Conservation (phyloP, 176 grass and related monocot species). For the Triticum timopheevii region DNA sequence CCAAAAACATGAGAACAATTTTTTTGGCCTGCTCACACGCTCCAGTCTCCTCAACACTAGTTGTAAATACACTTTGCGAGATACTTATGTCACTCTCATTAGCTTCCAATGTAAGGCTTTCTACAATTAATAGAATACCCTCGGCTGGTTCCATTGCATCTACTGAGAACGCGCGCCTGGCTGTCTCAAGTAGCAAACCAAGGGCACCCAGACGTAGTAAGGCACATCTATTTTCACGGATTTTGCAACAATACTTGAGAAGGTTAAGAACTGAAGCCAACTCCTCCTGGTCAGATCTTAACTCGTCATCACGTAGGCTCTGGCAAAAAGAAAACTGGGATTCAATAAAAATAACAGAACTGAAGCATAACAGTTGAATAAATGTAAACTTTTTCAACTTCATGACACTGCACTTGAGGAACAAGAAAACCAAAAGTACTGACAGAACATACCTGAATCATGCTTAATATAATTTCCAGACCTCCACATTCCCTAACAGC, state of each 20-base stretch:
- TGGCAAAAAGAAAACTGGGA: slow-evolving; percentile 36
- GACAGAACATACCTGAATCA: slow-evolving; percentile 79
- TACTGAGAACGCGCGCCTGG: slow-evolving; percentile 81
- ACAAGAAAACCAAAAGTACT: slow-evolving; percentile 18
- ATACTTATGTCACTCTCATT: slow-evolving; percentile 98
- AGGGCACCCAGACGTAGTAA: slow-evolving; percentile 73
- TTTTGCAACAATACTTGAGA: slow-evolving; percentile 93
- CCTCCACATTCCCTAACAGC: slow-evolving; percentile 92
- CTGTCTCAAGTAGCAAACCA: slow-evolving; percentile 84
- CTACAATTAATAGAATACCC: slow-evolving; percentile 96
- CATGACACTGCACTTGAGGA: not conserved
- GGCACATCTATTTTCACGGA: slow-evolving; percentile 89
- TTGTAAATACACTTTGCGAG: slow-evolving; percentile 76
- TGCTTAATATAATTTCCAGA: slow-evolving; percentile 94
- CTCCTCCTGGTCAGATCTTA: slow-evolving; percentile 91
- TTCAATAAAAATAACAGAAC: slow-evolving; percentile 10
- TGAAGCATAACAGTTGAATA: not conserved
- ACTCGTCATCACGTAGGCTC: slow-evolving; percentile 75
- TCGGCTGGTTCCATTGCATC: slow-evolving; percentile 97
- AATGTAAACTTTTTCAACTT: slow-evolving; percentile 15
- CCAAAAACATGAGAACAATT: slow-evolving; percentile 98
- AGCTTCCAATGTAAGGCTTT: slow-evolving; percentile 95
- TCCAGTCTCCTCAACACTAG: slow-evolving; percentile 69
- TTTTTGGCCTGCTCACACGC: slow-evolving; percentile 86
- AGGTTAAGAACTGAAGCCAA: slow-evolving; percentile 83